phyloP scores from a whole-genome alignment of 805 yeast species.

The Candida xyloterini region DNA sequence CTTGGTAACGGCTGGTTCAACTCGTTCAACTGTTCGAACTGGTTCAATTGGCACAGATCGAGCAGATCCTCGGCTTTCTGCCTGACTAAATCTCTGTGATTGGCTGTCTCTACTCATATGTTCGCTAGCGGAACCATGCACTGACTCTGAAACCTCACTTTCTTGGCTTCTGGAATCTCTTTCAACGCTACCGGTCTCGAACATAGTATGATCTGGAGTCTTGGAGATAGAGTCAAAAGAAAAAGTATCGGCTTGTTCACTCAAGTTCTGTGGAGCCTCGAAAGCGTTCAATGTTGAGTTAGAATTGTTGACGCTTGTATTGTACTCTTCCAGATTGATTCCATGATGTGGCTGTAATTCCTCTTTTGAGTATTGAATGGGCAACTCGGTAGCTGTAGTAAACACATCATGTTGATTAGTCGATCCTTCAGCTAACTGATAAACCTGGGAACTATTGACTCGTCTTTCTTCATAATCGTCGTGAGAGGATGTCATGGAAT shows the following conservation, averaged over 20 bases:
- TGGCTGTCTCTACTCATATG: background rate
- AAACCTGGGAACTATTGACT: constrained; percentile 15
- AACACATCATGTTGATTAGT: constrained; percentile 33
- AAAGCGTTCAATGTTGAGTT: constrained; percentile 6
- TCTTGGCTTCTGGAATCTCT: background rate
- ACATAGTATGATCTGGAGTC: constrained; percentile 19
- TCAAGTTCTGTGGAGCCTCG: constrained; percentile 10
- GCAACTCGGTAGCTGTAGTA: constrained; percentile 40
- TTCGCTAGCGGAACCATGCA: background rate
- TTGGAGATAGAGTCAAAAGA: constrained; percentile 22
- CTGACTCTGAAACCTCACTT: background rate
- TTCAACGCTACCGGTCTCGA: background rate
- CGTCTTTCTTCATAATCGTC: constrained; percentile 6
- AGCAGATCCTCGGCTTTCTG: background rate
- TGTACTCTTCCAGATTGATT: background rate
- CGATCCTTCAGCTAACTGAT: constrained; percentile 26
- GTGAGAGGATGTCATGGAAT: constrained; percentile 18
- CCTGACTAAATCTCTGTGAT: background rate
- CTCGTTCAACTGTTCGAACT: too few relatives aligned
- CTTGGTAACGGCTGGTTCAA: background rate
- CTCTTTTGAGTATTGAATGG: constrained; percentile 3
- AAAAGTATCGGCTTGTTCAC: constrained; percentile 6
- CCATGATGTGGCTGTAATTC: background rate
- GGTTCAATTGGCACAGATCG: background rate
- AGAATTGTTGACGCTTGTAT: constrained; percentile 4